These are phyloP conservation scores for Datura wrightii DNA, from an alignment of 257 asterid genomes.

Conservation along the genomic window DNA sequence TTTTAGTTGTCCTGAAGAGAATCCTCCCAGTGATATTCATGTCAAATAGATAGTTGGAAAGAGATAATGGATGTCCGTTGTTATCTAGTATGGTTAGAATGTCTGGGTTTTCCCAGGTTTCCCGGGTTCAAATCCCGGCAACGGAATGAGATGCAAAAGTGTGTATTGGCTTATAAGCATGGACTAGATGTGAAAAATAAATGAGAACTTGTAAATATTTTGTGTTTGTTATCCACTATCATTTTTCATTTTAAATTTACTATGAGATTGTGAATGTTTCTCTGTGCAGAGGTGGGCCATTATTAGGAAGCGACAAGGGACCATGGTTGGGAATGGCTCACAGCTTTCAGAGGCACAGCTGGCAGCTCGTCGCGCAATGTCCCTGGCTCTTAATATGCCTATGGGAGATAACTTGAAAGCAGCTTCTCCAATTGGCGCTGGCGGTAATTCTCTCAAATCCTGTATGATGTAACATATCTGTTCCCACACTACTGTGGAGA, in stretches of 20 bases:
- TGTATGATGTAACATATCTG: background rate
- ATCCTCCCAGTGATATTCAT: background rate
- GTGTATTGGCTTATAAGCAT: background rate
- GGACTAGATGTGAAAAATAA: conserved; percentile 6
- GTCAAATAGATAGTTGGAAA: background rate
- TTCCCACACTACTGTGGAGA: background rate
- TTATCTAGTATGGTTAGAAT: conserved; percentile 49
- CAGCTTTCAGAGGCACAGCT: conserved; percentile 70
- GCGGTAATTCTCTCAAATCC: conserved; percentile 46
- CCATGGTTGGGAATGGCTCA: conserved; percentile 49
- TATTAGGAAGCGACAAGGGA: conserved; percentile 64
- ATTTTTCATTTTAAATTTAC: conserved; percentile 23
- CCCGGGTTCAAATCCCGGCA: conserved; percentile 56
- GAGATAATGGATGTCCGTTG: conserved; percentile 43
- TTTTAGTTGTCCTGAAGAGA: background rate
- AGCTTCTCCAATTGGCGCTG: conserved; percentile 42
- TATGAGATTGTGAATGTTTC: background rate
- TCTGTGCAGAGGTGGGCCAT: conserved; percentile 77
- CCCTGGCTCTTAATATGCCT: conserved; percentile 62
- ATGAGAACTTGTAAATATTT: background rate
- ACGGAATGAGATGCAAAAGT: conserved; percentile 39
- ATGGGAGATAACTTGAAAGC: conserved; percentile 56
- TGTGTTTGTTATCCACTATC: background rate
- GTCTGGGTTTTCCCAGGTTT: conserved; percentile 51
- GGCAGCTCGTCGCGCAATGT: conserved; percentile 75